Percentiles rank a stretch among this genome's conserved stretches.
Conservation (phyloP, 1,284 basidiomycete species). For the Puccinia brachypodii region DNA sequence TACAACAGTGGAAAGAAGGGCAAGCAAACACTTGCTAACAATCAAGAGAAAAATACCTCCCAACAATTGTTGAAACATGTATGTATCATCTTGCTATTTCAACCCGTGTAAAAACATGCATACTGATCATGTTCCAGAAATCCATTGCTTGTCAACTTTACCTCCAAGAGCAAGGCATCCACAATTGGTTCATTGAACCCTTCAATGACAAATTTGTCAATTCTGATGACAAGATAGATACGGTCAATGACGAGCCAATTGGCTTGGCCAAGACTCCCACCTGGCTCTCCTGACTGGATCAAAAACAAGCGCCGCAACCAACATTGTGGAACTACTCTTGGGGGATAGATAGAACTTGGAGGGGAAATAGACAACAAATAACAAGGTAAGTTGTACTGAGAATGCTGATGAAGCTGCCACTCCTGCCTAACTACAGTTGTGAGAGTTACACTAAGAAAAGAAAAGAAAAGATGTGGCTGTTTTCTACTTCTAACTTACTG, state of each 20-base stretch:
- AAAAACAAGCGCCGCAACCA: too few species aligned
- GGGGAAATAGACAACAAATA: too few species aligned
- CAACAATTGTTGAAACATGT: slow-evolving; percentile 8
- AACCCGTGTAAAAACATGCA: not conserved
- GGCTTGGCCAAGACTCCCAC: slow-evolving; percentile 7
- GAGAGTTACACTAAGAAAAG: too few species aligned
- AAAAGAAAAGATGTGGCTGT: too few species aligned
- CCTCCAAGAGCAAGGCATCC: slow-evolving; percentile 39
- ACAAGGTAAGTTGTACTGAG: too few species aligned
- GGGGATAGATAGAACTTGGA: too few species aligned
- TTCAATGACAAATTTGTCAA: slow-evolving; percentile 37
- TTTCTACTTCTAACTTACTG: too few species aligned
- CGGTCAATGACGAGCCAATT: not conserved
- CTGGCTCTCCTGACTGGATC: too few species aligned
- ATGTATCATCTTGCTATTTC: not conserved
- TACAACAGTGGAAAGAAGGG: slow-evolving; percentile 15
- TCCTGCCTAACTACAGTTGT: too few species aligned
- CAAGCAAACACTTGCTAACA: not conserved
- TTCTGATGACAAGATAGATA: slow-evolving; percentile 26
- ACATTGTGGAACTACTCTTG: too few species aligned
- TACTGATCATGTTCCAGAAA: slow-evolving; percentile 14
- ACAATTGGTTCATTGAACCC: slow-evolving; percentile 1
- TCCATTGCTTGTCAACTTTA: slow-evolving; percentile 30
- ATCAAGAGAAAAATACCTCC: slow-evolving; percentile 28
- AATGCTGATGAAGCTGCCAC: too few species aligned